Percentiles rank a stretch among this genome's conserved stretches.
These are phyloP conservation scores for Blastocystis sp. DNA, from an alignment of 352 stramenopile species.

Conservation along the genomic window DNA sequence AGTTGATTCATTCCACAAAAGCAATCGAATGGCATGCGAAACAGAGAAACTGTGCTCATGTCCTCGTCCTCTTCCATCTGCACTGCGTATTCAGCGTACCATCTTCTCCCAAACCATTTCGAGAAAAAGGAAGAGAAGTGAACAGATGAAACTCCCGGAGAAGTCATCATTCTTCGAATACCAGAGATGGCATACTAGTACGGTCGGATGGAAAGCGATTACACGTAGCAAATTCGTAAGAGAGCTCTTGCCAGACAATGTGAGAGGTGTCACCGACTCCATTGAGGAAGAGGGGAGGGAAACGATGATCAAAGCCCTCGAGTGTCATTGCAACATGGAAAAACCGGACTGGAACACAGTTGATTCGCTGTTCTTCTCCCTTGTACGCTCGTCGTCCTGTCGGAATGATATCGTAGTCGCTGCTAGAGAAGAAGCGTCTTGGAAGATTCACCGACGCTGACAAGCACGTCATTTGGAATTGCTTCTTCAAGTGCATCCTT, in stretches of 20 bases:
- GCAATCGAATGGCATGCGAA: no score
- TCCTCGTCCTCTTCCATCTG: no score
- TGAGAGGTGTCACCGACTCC: not conserved
- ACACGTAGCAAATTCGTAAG: not conserved
- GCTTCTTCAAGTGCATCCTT: not conserved
- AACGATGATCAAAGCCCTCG: not conserved
- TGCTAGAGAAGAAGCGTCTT: not conserved
- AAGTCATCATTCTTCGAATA: not conserved
- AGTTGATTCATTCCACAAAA: no score
- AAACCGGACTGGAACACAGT: not conserved
- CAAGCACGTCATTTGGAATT: not conserved
- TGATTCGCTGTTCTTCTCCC: not conserved
- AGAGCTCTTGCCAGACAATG: not conserved
- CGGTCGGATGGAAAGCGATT: not conserved
- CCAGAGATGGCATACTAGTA: not conserved
- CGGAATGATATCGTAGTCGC: not conserved
- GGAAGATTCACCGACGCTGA: not conserved
- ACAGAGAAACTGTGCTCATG: no score
- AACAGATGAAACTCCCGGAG: no score
- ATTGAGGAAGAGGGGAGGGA: not conserved
- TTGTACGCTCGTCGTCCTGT: not conserved
- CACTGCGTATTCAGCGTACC: no score
- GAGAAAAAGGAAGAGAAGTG: no score
- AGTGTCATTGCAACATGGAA: not conserved
- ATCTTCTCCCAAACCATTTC: no score